Percentiles rank a stretch among this genome's conserved stretches.
These are phyloP conservation scores for Naematelia encephala DNA, from an alignment of 768 basidiomycete genomes.

Conservation along the genomic window DNA sequence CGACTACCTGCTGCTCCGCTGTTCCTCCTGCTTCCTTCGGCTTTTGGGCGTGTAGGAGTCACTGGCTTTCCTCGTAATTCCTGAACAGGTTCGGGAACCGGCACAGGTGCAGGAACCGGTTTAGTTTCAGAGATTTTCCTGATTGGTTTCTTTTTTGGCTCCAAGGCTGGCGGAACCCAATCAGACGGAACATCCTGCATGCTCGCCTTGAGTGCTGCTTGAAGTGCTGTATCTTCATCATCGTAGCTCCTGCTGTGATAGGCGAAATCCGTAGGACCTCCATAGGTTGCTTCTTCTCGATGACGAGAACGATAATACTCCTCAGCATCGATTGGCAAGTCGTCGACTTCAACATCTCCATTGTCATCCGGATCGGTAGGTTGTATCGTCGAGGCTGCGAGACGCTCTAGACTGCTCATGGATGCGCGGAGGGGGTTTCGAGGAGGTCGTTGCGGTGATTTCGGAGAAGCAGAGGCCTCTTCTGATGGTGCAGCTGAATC, in stretches of 20 bases:
- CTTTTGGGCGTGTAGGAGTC: not conserved
- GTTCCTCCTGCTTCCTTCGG: constrained; percentile 7
- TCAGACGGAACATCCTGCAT: constrained; percentile 63
- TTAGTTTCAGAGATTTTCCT: not conserved
- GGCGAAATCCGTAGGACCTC: constrained; percentile 32
- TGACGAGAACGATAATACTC: constrained; percentile 1
- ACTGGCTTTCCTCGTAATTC: constrained; percentile 4
- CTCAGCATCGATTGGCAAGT: constrained; percentile 11
- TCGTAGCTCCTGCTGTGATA: constrained; percentile 54
- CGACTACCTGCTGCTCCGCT: constrained; percentile 1
- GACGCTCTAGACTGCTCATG: not conserved
- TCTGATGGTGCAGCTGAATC: constrained; percentile 1
- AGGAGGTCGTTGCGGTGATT: constrained; percentile 6
- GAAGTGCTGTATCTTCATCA: constrained; percentile 81
- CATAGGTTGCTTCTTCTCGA: constrained; percentile 20
- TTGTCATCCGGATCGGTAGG: constrained; percentile 9
- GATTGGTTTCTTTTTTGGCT: constrained; percentile 7
- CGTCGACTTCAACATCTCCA: constrained; percentile 18
- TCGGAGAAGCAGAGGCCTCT: not conserved
- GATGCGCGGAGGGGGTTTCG: constrained; percentile 5
- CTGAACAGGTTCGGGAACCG: not conserved
- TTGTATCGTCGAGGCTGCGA: not conserved
- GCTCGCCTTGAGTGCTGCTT: constrained; percentile 81
- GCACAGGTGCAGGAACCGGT: constrained; percentile 11
- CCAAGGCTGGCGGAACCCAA: constrained; percentile 49